Evolutionary conservation across 2,329 filamentous ascomycete genomes (phyloP).

Genomic region (Graphilbum sp.): DNA sequence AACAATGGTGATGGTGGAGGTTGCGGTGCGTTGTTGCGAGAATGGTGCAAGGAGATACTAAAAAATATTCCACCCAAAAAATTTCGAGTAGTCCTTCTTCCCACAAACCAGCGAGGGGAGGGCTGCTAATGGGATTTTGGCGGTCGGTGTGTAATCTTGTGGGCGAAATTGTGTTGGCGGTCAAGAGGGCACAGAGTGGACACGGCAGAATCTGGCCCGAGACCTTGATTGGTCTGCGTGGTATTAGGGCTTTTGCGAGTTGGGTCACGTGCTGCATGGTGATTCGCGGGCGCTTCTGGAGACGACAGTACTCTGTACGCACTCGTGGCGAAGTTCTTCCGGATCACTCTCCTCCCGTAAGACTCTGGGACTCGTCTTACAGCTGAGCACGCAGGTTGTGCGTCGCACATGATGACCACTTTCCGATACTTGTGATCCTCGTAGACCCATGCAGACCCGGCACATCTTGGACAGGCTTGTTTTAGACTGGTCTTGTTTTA

Average conservation of each 20-base stretch:
- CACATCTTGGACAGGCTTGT: no score
- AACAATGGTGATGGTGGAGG: slow-evolving; percentile 17
- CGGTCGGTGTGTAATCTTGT: background rate
- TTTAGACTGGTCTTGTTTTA: no score
- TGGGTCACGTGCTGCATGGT: background rate
- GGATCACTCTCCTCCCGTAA: no score
- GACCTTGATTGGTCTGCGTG: slow-evolving; percentile 2
- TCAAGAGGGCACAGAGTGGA: slow-evolving; percentile 3
- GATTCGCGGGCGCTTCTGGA: no score
- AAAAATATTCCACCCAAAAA: slow-evolving; percentile 1
- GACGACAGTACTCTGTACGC: no score
- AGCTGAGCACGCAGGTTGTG: no score
- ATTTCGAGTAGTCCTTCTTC: background rate
- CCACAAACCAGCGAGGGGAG: background rate
- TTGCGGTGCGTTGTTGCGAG: background rate
- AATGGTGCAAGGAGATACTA: slow-evolving; percentile 1
- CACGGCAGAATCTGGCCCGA: background rate
- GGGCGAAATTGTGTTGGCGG: slow-evolving; percentile 13
- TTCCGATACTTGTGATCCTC: no score
- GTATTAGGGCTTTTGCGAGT: slow-evolving; percentile 9
- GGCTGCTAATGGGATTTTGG: background rate
- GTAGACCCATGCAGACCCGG: no score
- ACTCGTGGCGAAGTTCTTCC: no score
- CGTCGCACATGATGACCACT: no score
- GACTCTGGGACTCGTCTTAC: no score